phyloP scores from a whole-genome alignment of 2,329 filamentous ascomycete species.

The Chaetomium sp. region DNA sequence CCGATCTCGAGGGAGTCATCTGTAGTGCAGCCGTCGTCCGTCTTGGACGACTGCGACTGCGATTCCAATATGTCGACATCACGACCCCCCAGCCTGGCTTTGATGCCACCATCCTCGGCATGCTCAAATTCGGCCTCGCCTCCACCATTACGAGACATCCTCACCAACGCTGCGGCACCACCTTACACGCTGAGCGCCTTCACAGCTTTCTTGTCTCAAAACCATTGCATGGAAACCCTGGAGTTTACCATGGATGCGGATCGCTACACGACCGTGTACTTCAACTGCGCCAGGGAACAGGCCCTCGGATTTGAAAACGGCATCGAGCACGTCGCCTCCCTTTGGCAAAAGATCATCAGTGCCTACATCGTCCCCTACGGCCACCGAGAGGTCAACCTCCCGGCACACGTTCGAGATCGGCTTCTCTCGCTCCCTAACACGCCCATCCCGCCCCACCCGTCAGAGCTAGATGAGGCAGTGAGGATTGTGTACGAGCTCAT shows the following conservation, averaged over 20 bases:
- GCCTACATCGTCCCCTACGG: constrained; percentile 85
- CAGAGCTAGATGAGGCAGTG: constrained; percentile 73
- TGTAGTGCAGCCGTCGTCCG: constrained; percentile 32
- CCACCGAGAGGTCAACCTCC: constrained; percentile 84
- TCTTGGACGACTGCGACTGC: constrained; percentile 38
- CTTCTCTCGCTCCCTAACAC: constrained; percentile 59
- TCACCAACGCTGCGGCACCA: constrained; percentile 75
- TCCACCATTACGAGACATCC: constrained; percentile 76
- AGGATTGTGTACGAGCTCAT: constrained; percentile 90
- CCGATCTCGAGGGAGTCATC: constrained; percentile 38
- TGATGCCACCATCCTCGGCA: constrained; percentile 27
- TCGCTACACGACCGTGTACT: constrained; percentile 62
- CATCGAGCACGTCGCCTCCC: constrained; percentile 62
- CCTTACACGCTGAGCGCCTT: constrained; percentile 91
- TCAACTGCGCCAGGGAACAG: constrained; percentile 37
- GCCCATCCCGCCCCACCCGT: constrained; percentile 61
- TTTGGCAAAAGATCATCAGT: constrained; percentile 84
- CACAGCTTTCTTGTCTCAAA: constrained; percentile 93
- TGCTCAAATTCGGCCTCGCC: constrained; percentile 32
- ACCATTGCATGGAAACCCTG: constrained; percentile 91
- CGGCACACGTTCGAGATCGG: constrained; percentile 74
- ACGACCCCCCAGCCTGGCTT: constrained; percentile 43
- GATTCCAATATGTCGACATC: constrained; percentile 42
- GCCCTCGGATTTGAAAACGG: constrained; percentile 37
- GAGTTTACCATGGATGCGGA: constrained; percentile 95